Evolutionary conservation across 2,329 filamentous ascomycete genomes (phyloP), one percentile per base, ranked within the genome.

Genomic region (Ceratocystis colombiana): DNA sequence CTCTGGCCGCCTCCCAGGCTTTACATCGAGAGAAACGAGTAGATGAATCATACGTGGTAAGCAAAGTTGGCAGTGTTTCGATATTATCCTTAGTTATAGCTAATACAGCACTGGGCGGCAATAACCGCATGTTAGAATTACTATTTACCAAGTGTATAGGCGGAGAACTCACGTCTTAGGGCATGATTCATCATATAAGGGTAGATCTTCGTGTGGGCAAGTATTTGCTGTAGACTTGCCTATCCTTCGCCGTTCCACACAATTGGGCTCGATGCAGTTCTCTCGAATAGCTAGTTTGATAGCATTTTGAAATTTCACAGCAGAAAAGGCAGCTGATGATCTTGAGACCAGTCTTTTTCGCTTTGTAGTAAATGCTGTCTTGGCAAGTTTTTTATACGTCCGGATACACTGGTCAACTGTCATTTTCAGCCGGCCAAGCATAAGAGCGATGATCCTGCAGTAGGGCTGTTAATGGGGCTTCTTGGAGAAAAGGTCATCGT

Each of bases 1-100:
- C 72, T 1, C 72, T 70, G 8, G 72, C 73, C 1, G 72, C 69
- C 37, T 75, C 59, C 72, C 72, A 74, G 8, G 74, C 72, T 1
- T 69, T 68, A 61, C 71, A 74, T 46, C 50, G 55, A 7, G 69
- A 12, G 45, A 71, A 69, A 33, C 22, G 62, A 10, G 64, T 44
- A 2, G 69, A 68, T 22, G 61, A 69, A 53, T 72, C 71, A 57
- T 73, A 73, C 2, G 72, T 73, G 41, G 57, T 71, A 55, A 74
- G 71, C 1, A 74, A 68, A 0, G 69, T 72, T 0, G 66, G 66
- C 1, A 37, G 46, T 66, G 2, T 75, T 22, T 53, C 48, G 48
- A 53, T 10, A 4, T 53, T 53, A 10, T 12, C 48, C n/a, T 8
- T 28, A 4, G 48, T 25, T 5, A 3, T 53, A 10, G 48, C 48